phyloP scores from a whole-genome alignment of 148 eudicot species.

The Hydrangea macrophylla region DNA sequence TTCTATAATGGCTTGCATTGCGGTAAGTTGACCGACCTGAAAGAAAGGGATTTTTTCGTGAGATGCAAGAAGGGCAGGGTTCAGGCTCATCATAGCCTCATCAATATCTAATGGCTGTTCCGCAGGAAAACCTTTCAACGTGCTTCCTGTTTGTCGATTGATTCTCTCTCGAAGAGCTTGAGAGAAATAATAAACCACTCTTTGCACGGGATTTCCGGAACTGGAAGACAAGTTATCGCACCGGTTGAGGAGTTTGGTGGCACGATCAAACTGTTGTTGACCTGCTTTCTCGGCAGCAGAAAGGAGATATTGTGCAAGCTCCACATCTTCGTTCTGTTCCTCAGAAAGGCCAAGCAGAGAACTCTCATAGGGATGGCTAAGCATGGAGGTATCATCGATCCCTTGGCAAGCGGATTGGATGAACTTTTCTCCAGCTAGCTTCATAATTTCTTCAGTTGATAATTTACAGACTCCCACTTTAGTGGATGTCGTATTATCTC shows the following conservation, averaged over 20 bases:
- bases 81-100: not conserved
- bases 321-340: constrained; percentile 11
- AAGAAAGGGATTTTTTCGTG: constrained; percentile 16
- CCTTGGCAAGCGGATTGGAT: constrained; percentile 8
- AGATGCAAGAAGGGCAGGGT: constrained; percentile 8
- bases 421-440: constrained; percentile 17
- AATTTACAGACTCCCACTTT: not conserved
- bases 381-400: not conserved
- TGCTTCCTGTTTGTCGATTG: constrained; percentile 22
- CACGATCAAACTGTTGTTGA: constrained; percentile 16
- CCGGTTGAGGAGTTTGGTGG: constrained; percentile 15
- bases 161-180: constrained; percentile 29
- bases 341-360: not conserved
- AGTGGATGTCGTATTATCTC: not conserved
- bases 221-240: constrained; percentile 6
- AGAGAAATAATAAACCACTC: constrained; percentile 22
- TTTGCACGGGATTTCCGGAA: constrained; percentile 24
- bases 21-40: constrained; percentile 14
- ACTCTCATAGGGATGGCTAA: constrained; percentile 9
- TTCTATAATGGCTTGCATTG: constrained; percentile 33
- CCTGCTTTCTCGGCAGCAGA: constrained; percentile 22
- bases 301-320: constrained; percentile 19
- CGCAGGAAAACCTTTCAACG: not conserved
- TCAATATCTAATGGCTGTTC: constrained; percentile 1
- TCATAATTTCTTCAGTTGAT: constrained; percentile 16